Percentiles rank a stretch among this genome's conserved stretches.
Conservation (phyloP, 768 basidiomycete species). For the Suillus luteus region DNA sequence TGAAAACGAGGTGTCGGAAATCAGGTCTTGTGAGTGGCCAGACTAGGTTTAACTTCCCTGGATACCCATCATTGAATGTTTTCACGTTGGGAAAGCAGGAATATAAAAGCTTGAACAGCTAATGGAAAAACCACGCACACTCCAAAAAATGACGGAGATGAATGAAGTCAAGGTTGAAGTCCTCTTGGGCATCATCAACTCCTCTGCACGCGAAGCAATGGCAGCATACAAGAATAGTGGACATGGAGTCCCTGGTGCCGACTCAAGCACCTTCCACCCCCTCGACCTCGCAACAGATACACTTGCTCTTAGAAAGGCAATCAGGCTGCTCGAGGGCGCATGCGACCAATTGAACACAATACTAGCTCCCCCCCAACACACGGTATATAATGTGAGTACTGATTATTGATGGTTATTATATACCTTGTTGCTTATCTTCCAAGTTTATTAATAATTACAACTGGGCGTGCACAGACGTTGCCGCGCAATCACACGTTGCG, state of each 20-base stretch:
- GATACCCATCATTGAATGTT: too few species aligned
- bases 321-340: slow-evolving; percentile 28
- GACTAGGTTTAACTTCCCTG: too few species aligned
- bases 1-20: too few species aligned
- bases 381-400: slow-evolving; percentile 25
- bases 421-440: neutral
- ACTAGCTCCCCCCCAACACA: slow-evolving; percentile 31
- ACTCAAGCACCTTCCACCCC: slow-evolving; percentile 25
- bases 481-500: slow-evolving; percentile 26
- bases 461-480: slow-evolving; percentile 29
- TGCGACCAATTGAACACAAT: slow-evolving; percentile 28
- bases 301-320: slow-evolving; percentile 27
- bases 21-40: too few species aligned
- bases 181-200: slow-evolving; percentile 34
- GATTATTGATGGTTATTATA: neutral
- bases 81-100: too few species aligned
- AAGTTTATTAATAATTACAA: slow-evolving; percentile 27
- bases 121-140: neutral
- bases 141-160: neutral
- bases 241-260: slow-evolving; percentile 26
- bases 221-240: slow-evolving; percentile 29
- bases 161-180: slow-evolving; percentile 31
- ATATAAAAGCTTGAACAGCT: neutral
- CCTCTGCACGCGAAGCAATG: slow-evolving; percentile 30
- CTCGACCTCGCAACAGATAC: slow-evolving; percentile 24